A percentile compares a stretch with the other conserved stretches of the same genome.
phyloP scores from a whole-genome alignment of 2,329 filamentous ascomycete genomes.

The Blastomyces emzantsi region DNA sequence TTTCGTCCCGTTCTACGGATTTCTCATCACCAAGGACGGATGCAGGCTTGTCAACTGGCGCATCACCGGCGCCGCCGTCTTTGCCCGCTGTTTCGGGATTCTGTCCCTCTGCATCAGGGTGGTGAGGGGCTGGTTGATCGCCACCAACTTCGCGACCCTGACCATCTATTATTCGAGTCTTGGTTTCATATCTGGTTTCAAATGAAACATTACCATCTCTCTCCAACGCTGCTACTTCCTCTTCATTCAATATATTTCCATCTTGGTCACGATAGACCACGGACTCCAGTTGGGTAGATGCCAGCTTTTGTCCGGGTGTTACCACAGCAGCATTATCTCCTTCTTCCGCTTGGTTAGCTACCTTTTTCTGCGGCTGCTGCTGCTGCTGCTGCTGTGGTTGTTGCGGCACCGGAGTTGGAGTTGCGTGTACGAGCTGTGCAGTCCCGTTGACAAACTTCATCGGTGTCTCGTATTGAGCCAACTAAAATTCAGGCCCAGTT shows the following conservation, averaged over 20 bases:
- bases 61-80: conserved; percentile 27
- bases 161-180: conserved; percentile 72
- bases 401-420: conserved; percentile 14
- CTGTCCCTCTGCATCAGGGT: conserved; percentile 49
- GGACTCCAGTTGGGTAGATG: conserved; percentile 59
- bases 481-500: conserved; percentile 21
- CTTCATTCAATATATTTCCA: conserved; percentile 76
- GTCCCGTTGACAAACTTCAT: conserved; percentile 11
- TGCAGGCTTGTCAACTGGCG: conserved; percentile 31
- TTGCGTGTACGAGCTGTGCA: conserved; percentile 14
- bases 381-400: conserved; percentile 10
- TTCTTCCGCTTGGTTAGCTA: conserved; percentile 12
- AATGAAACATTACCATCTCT: conserved; percentile 84
- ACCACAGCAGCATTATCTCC: conserved; percentile 22
- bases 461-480: conserved; percentile 33
- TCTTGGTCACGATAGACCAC: conserved; percentile 93
- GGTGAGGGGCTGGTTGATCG: conserved; percentile 41
- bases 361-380: conserved; percentile 20
- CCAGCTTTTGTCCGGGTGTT: conserved; percentile 21
- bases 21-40: conserved; percentile 32
- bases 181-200: conserved; percentile 92
- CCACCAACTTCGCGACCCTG: conserved; percentile 64
- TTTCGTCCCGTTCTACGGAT: conserved; percentile 29
- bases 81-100: conserved; percentile 48
- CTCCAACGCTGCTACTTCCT: conserved; percentile 66